These are phyloP conservation scores for Oryza coarctata DNA, from an alignment of 176 grass and related monocot species.

Conservation along the genomic window DNA sequence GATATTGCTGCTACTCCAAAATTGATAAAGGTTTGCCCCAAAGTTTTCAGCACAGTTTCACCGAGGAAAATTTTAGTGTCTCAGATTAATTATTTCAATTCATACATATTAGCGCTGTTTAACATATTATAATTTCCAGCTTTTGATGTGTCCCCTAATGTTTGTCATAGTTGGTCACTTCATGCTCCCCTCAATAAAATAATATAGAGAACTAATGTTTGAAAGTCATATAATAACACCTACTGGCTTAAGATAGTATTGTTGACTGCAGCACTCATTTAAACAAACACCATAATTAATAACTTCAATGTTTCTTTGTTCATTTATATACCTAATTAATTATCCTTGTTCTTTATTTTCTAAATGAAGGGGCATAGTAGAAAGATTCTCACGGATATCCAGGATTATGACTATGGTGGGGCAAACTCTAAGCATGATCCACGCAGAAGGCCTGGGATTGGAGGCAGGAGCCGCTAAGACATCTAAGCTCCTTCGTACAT, in stretches of 20 bases:
- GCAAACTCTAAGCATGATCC: conserved; percentile 76
- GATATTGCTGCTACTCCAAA: conserved; percentile 18
- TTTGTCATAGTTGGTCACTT: not conserved
- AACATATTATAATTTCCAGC: conserved; percentile 1
- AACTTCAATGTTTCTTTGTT: not conserved
- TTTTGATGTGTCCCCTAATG: conserved; percentile 5
- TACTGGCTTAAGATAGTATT: not conserved
- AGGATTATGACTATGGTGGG: conserved; percentile 86
- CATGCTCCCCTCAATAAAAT: not conserved
- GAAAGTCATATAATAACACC: conserved; percentile 25
- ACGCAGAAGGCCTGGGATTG: conserved; percentile 59
- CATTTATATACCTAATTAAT: not conserved
- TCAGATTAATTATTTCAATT: conserved; percentile 9
- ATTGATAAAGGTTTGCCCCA: conserved; percentile 43
- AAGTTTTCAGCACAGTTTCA: conserved; percentile 8
- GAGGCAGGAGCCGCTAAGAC: conserved; percentile 59
- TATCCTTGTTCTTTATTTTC: conserved; percentile 14
- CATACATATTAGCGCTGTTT: not conserved
- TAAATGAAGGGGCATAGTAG: conserved; percentile 49
- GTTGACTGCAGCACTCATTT: not conserved
- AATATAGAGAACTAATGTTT: conserved; percentile 1
- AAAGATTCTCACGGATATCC: conserved; percentile 66
- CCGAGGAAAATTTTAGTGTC: not conserved
- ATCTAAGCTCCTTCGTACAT: conserved; percentile 13
- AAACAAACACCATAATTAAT: conserved; percentile 7